Evolutionary conservation across 805 yeast species (phyloP).

Genomic region (Metschnikowia orientalis): DNA sequence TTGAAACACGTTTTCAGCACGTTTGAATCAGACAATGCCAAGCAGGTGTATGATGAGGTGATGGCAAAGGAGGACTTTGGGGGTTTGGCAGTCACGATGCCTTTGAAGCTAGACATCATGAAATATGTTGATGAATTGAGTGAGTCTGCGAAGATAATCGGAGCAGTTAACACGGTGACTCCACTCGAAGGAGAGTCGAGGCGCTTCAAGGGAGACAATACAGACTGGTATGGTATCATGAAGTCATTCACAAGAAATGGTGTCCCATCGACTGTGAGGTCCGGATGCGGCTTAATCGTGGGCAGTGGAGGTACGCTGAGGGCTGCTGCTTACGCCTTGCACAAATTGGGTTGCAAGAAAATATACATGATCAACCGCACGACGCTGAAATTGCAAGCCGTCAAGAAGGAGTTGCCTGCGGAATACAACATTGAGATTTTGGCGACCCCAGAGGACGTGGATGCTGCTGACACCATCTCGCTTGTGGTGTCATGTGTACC

Average conservation of each 20-base stretch:
- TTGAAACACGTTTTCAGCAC: conserved; percentile 68
- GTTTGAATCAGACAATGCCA: conserved; percentile 64
- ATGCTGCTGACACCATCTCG: conserved; percentile 44
- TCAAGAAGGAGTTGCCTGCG: conserved; percentile 58
- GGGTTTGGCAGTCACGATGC: conserved; percentile 95
- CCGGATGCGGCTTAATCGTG: conserved; percentile 65
- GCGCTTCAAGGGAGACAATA: conserved; percentile 73
- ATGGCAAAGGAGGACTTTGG: conserved; percentile 58
- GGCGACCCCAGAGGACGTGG: conserved; percentile 45
- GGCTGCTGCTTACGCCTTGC: conserved; percentile 87
- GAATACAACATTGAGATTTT: conserved; percentile 56
- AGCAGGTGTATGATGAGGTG: conserved; percentile 50
- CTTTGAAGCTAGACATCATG: conserved; percentile 79
- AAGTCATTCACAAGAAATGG: conserved; percentile 64
- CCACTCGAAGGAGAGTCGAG: conserved; percentile 40
- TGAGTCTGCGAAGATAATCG: conserved; percentile 76
- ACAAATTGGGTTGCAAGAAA: conserved; percentile 67
- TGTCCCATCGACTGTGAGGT: conserved; percentile 38
- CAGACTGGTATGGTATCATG: conserved; percentile 91
- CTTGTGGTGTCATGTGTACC: conserved; percentile 80
- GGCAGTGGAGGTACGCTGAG: conserved; percentile 99
- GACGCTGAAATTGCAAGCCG: conserved; percentile 51
- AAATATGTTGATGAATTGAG: conserved; percentile 60
- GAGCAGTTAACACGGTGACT: conserved; percentile 88
- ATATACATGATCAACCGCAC: conserved; percentile 85